Evolutionary conservation across 345 rosid species (phyloP), one percentile per base, ranked within the genome.

Genomic region (Melastoma malabathricum): DNA sequence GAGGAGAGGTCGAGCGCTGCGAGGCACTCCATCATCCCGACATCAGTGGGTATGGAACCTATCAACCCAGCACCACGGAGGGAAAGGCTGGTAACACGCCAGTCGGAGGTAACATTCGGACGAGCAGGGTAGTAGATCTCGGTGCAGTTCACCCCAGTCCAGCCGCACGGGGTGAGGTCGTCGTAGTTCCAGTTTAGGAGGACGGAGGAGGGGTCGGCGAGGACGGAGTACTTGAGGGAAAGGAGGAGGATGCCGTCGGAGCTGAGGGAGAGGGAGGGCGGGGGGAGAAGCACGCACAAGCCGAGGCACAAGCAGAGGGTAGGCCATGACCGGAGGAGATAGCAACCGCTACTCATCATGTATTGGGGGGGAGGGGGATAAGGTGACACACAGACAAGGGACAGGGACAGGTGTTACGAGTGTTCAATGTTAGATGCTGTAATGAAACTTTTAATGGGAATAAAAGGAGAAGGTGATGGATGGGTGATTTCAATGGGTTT

Each of bases 141-240:
- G 0, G 48, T 15, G 53, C 67, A 63, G 31, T 31, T 38, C 34
- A 63, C 62, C 16, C 62, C 67, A 7, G 38, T 57, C 67, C 67
- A 63, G 6, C 53, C 50, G 27, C 67, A 63, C 13, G 67, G 67
- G n/a, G 53, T 63, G 29, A 13, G 38, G 13, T 63, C 67, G 48
- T 39, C 52, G 15, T 57, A 57, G 62, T 57, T 51, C 67, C 67
- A 63, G 47, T 43, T 50, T 31, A 57, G 19, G 2, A 63, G 49
- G 49, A 57, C 67, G 2, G 58, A 38, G 6, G 47, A 4, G 9
- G 67, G 67, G 46, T 63, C 67, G 25, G 57, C 52, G 15, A 63
- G 48, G 52, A 63, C 47, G 6, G 62, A 58, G 27, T 51, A 51
- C 45, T 63, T 63, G 62, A 63, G 52, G 16, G 67, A 47, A 18